Evolutionary conservation across 768 basidiomycete genomes (phyloP).

Genomic region (Mycena albidolilacea): DNA sequence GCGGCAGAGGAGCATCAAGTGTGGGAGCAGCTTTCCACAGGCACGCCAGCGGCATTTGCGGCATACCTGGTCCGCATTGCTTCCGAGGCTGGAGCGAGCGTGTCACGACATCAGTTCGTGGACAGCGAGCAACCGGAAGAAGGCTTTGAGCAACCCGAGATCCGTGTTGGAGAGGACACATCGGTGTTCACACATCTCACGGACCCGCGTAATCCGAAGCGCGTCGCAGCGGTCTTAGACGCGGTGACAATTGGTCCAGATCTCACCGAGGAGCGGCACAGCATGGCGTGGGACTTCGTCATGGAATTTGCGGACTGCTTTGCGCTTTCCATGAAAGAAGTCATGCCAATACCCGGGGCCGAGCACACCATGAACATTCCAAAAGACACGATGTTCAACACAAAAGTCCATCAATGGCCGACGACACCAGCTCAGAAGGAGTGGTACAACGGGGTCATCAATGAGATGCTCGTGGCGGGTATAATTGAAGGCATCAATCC

Average conservation of each 20-base stretch:
- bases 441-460: conserved; percentile 49
- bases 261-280: neutral
- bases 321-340: conserved; percentile 55
- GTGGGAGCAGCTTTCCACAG: neutral
- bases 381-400: conserved; percentile 44
- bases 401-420: conserved; percentile 48
- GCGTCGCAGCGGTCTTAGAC: neutral
- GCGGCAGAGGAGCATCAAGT: neutral
- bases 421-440: conserved; percentile 49
- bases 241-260: conserved; percentile 6
- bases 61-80: neutral
- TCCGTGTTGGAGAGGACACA: neutral
- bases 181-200: conserved; percentile 14
- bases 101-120: no score
- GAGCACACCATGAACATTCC: conserved; percentile 53
- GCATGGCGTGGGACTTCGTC: conserved; percentile 44
- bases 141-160: conserved; percentile 10
- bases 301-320: conserved; percentile 55
- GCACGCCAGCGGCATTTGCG: neutral
- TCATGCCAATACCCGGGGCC: conserved; percentile 47
- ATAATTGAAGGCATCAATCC: conserved; percentile 50
- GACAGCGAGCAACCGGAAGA: neutral
- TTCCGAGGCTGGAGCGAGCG: neutral
- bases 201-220: conserved; percentile 9
- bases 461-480: conserved; percentile 52